These are phyloP conservation scores for Eucalyptus shirleyi DNA, from an alignment of 345 rosid genomes.

Conservation along the genomic window DNA sequence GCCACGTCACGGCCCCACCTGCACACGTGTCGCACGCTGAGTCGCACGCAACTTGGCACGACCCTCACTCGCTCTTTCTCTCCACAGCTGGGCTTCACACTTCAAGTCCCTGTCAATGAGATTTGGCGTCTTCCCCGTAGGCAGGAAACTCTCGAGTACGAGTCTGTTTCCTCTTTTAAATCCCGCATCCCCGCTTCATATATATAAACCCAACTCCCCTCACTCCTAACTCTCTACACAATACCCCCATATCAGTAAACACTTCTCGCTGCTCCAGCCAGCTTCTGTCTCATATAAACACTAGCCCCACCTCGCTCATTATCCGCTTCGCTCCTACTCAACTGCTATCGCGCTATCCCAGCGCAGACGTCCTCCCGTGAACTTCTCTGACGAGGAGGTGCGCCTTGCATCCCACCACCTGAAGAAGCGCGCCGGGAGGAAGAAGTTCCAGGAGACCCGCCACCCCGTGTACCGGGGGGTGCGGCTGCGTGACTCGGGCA, in stretches of 20 bases:
- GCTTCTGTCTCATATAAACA: background rate
- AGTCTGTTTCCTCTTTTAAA: background rate
- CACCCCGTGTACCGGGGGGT: no score
- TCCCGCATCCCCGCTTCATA: background rate
- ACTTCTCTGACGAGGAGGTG: conserved; percentile 39
- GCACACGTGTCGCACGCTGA: background rate
- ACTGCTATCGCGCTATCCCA: background rate
- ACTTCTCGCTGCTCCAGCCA: background rate
- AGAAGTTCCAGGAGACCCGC: no score
- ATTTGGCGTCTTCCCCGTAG: background rate
- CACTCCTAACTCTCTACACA: background rate
- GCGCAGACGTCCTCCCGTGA: background rate
- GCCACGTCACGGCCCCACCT: background rate
- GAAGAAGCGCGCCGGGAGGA: conserved; percentile 29
- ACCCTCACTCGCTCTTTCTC: background rate
- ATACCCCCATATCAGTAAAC: background rate
- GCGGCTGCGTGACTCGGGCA: no score
- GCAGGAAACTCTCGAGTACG: background rate
- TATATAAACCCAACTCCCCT: background rate
- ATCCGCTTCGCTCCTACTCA: background rate
- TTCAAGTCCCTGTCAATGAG: background rate
- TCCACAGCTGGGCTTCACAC: background rate
- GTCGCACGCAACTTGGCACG: background rate
- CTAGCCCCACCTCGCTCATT: background rate
- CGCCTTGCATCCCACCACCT: conserved; percentile 55